Conservation (phyloP, 108 stramenopile species). For the Pelagomonas calceolata region DNA sequence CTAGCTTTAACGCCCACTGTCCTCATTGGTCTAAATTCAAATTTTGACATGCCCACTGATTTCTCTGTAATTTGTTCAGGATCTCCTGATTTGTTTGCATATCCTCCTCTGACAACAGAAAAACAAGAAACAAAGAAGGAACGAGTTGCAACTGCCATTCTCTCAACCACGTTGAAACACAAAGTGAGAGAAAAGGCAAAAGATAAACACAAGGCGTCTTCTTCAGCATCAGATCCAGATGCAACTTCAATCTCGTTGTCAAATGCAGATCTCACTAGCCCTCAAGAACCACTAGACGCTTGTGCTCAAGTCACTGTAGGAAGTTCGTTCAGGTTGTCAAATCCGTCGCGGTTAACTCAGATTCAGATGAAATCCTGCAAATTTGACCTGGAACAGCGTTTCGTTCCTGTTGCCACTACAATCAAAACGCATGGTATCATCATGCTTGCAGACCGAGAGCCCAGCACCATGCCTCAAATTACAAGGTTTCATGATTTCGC, state of each 20-base stretch:
- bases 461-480: too few relatives aligned
- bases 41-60: constrained; percentile 85
- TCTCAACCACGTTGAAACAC: constrained; percentile 92
- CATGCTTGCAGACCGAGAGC: constrained; percentile 54
- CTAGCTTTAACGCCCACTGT: constrained; percentile 86
- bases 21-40: constrained; percentile 86
- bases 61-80: constrained; percentile 81
- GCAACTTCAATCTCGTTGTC: too few relatives aligned
- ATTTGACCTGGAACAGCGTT: constrained; percentile 66
- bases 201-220: constrained; percentile 62
- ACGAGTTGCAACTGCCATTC: constrained; percentile 85
- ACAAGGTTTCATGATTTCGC: too few relatives aligned
- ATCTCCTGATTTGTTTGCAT: constrained; percentile 81
- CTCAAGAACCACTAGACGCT: too few relatives aligned
- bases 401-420: constrained; percentile 62
- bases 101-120: constrained; percentile 89
- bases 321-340: constrained; percentile 53
- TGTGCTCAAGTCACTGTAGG: constrained; percentile 57
- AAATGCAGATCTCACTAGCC: constrained; percentile 22
- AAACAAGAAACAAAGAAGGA: constrained; percentile 98
- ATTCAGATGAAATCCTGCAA: constrained; percentile 56
- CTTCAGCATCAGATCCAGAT: too few relatives aligned
- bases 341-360: constrained; percentile 69
- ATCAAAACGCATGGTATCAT: constrained; percentile 68
- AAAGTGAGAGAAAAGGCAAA: constrained; percentile 84